phyloP scores from a whole-genome alignment of 2,329 filamentous ascomycete species.

The Aureobasidium musti region DNA sequence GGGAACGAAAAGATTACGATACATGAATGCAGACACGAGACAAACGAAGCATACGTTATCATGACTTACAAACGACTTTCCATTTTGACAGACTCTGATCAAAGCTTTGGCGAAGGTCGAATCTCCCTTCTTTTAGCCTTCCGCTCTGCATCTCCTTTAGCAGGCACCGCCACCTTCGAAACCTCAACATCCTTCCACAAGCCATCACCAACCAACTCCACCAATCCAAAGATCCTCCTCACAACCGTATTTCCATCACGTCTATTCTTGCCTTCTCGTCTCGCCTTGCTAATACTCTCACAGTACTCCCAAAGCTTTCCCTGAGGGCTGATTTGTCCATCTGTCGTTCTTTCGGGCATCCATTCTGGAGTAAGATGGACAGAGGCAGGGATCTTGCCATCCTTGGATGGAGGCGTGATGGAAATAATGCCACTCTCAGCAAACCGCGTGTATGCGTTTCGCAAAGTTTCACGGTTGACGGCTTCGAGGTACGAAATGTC shows the following conservation, averaged over 20 bases:
- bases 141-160: background rate
- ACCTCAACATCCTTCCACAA: slow-evolving; percentile 56
- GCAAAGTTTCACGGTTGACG: slow-evolving; percentile 96
- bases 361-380: slow-evolving; percentile 62
- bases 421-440: slow-evolving; percentile 84
- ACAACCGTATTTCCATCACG: slow-evolving; percentile 90
- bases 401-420: slow-evolving; percentile 67
- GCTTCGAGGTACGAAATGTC: slow-evolving; percentile 97
- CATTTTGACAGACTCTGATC: background rate
- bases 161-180: background rate
- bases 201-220: slow-evolving; percentile 69
- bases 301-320: slow-evolving; percentile 91
- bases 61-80: background rate
- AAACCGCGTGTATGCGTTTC: slow-evolving; percentile 86
- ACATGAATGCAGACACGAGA: background rate
- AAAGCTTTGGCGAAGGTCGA: slow-evolving; percentile 7
- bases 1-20: background rate
- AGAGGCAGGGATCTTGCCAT: slow-evolving; percentile 60
- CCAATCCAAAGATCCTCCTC: slow-evolving; percentile 74
- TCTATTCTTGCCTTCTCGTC: slow-evolving; percentile 92
- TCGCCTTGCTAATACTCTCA: slow-evolving; percentile 77
- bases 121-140: slow-evolving; percentile 25
- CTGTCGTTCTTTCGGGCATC: slow-evolving; percentile 64
- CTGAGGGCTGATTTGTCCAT: slow-evolving; percentile 65
- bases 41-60: background rate